Conservation (phyloP, 345 rosid species). For the Eucalyptus decipiens region DNA sequence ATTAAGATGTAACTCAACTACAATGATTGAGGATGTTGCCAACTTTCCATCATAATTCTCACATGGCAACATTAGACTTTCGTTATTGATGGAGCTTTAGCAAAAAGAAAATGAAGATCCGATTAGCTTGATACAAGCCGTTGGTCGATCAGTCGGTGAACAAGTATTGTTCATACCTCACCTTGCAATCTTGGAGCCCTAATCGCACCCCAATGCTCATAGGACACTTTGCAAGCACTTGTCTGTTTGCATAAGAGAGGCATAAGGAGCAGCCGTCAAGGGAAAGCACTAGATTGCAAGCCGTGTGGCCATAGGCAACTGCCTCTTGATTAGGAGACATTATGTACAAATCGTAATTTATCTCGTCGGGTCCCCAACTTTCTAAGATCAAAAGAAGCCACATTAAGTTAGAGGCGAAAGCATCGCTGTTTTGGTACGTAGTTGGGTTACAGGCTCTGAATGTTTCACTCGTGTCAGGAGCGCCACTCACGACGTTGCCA, state of each 20-base stretch:
- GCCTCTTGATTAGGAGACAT: background rate
- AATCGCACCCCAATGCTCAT: too few relatives aligned
- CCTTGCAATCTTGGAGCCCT: background rate
- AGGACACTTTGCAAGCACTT: background rate
- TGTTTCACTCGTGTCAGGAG: background rate
- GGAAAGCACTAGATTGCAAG: background rate
- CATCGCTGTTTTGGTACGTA: background rate
- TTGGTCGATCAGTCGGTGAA: background rate
- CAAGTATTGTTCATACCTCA: background rate
- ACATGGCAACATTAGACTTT: background rate
- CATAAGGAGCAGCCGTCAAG: background rate
- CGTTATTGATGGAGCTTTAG: background rate
- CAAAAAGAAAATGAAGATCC: background rate
- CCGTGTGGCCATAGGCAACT: background rate
- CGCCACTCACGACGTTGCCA: background rate
- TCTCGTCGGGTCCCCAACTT: background rate
- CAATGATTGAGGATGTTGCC: background rate
- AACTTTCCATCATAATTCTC: background rate
- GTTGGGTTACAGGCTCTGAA: background rate
- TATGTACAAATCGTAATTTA: background rate
- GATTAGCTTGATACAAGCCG: background rate
- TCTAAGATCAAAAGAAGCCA: background rate
- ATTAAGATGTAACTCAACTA: background rate
- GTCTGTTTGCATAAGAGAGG: background rate
- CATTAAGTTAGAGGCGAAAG: background rate